Conservation (phyloP, 2,329 filamentous ascomycete species). For the Bipolaris cookei region DNA sequence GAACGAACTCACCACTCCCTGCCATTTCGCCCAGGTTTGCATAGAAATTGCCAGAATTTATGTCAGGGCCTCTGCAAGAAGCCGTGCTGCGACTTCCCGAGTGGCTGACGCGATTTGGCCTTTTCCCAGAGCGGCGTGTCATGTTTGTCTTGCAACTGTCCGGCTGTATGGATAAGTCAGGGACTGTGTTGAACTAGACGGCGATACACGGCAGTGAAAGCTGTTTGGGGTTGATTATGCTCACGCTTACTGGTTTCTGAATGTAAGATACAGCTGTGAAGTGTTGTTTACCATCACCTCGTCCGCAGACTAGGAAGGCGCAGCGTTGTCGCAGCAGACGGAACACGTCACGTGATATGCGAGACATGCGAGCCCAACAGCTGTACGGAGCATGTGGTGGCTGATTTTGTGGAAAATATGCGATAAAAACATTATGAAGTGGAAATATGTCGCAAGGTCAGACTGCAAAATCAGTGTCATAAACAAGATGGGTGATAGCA, state of each 20-base stretch:
- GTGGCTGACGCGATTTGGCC: conserved; percentile 6
- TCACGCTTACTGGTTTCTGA: background rate
- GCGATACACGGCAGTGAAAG: background rate
- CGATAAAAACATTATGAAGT: background rate
- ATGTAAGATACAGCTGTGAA: background rate
- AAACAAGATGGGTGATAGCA: background rate
- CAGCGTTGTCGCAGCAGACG: conserved; percentile 10
- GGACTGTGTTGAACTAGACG: background rate
- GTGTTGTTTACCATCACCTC: background rate
- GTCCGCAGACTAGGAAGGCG: conserved; percentile 8
- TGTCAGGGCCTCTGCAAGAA: background rate
- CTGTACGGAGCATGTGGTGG: too few species aligned
- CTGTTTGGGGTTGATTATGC: too few species aligned
- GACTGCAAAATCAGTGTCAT: too few species aligned
- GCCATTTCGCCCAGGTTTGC: conserved; percentile 6
- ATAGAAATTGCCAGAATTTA: conserved; percentile 15
- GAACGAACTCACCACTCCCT: conserved; percentile 17
- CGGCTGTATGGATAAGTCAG: background rate
- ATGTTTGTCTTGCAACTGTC: conserved; percentile 14
- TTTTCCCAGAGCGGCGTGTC: conserved; percentile 10
- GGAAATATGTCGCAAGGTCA: too few species aligned
- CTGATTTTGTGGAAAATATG: too few species aligned
- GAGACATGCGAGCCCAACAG: background rate
- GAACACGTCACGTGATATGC: background rate
- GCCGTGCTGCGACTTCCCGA: conserved; percentile 6